Conservation (phyloP, 768 basidiomycete species). For the Lentinula edodes region DNA sequence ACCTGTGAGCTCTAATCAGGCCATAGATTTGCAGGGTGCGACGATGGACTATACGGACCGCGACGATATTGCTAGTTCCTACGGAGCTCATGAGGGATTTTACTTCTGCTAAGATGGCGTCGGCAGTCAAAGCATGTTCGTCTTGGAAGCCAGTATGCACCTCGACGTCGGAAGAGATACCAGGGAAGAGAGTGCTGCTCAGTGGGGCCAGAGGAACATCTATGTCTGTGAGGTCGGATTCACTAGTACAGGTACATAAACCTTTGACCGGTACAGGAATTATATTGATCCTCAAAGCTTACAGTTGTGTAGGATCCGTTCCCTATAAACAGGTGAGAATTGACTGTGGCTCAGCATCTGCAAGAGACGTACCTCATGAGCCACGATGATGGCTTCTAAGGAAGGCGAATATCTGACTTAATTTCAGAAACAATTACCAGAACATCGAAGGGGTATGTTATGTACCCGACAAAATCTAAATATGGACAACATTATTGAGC, state of each 20-base stretch:
- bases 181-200: slow-evolving; percentile 36
- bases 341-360: no score
- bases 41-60: slow-evolving; percentile 14
- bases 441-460: slow-evolving; percentile 15
- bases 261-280: not conserved
- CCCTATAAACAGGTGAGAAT: slow-evolving; percentile 15
- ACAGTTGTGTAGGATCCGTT: slow-evolving; percentile 37
- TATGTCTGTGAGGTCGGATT: slow-evolving; percentile 34
- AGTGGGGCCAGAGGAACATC: slow-evolving; percentile 24
- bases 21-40: not conserved
- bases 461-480: slow-evolving; percentile 1
- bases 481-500: no score
- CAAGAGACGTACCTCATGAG: slow-evolving; percentile 23
- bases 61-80: slow-evolving; percentile 25
- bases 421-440: slow-evolving; percentile 9
- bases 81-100: slow-evolving; percentile 21
- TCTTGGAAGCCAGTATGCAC: slow-evolving; percentile 39
- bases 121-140: slow-evolving; percentile 26
- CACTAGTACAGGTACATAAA: slow-evolving; percentile 13
- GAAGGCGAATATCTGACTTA: slow-evolving; percentile 37
- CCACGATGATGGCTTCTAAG: slow-evolving; percentile 34
- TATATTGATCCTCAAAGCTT: slow-evolving; percentile 4
- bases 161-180: slow-evolving; percentile 24
- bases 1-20: slow-evolving; percentile 10
- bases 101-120: slow-evolving; percentile 27